phyloP scores from a whole-genome alignment of 768 basidiomycete species.

The Ephemerocybe angulata region DNA sequence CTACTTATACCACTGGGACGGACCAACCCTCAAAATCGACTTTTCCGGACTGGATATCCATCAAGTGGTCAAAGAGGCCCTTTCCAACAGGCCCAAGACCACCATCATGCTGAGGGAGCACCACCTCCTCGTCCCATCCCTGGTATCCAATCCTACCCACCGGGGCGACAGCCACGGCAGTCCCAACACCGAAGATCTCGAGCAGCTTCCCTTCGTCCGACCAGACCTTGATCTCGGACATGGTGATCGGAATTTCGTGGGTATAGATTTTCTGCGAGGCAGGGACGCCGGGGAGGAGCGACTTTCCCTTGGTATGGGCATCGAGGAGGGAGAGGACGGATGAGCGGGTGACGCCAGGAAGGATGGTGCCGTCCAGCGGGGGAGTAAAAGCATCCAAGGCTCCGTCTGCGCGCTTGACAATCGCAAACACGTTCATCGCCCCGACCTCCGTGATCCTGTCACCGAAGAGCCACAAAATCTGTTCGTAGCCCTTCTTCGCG shows the following conservation, averaged over 20 bases:
- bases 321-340: constrained; percentile 72
- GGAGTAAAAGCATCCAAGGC: constrained; percentile 85
- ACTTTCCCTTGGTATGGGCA: constrained; percentile 51
- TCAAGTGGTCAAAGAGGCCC: neutral
- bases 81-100: neutral
- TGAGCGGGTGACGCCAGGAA: constrained; percentile 89
- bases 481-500: constrained; percentile 65
- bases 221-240: constrained; percentile 66
- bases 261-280: constrained; percentile 44
- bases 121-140: constrained; percentile 34
- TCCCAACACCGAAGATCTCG: constrained; percentile 85
- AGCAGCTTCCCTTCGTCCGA: constrained; percentile 60
- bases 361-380: constrained; percentile 85
- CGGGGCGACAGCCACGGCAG: constrained; percentile 73
- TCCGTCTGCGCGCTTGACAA: constrained; percentile 72
- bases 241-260: constrained; percentile 68
- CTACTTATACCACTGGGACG: neutral
- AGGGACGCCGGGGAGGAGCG: constrained; percentile 47
- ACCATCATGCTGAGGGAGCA: neutral
- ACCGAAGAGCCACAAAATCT: constrained; percentile 89
- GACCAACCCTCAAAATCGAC: neutral
- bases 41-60: neutral
- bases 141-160: constrained; percentile 72
- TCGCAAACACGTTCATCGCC: constrained; percentile 91
- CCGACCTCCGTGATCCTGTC: constrained; percentile 73